These are phyloP conservation scores for Brettanomyces custersianus DNA, from an alignment of 805 yeast species.

Conservation along the genomic window DNA sequence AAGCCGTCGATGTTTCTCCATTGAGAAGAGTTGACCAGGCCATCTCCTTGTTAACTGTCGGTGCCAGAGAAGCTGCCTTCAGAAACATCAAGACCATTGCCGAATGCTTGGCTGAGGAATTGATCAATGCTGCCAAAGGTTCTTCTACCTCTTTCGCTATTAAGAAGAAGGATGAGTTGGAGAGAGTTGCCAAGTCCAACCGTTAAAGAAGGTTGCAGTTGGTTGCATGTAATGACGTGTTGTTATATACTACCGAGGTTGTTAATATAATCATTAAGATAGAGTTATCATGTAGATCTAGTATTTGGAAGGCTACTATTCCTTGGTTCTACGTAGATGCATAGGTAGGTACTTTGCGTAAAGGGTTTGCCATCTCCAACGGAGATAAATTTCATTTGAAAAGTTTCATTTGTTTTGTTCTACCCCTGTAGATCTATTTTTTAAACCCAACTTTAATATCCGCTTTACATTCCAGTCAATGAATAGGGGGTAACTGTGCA, in stretches of 20 bases:
- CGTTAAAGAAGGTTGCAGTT: slow-evolving; percentile 55
- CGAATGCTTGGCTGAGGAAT: slow-evolving; percentile 99
- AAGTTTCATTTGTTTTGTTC: too few relatives aligned
- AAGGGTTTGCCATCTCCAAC: too few relatives aligned
- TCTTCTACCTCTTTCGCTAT: slow-evolving; percentile 99
- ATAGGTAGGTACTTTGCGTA: too few relatives aligned
- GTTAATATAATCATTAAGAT: neutral
- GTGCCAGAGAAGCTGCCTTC: slow-evolving; percentile 99
- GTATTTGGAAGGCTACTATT: too few relatives aligned
- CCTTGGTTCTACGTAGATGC: too few relatives aligned
- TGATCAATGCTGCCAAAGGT: slow-evolving; percentile 99
- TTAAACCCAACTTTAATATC: too few relatives aligned
- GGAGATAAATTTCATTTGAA: too few relatives aligned
- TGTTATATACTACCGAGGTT: neutral
- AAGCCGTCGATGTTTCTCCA: slow-evolving; percentile 99
- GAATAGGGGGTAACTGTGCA: too few relatives aligned
- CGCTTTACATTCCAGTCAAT: too few relatives aligned
- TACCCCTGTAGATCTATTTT: too few relatives aligned
- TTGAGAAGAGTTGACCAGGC: slow-evolving; percentile 99
- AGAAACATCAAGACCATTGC: slow-evolving; percentile 99
- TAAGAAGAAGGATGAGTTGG: slow-evolving; percentile 99
- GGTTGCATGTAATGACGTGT: slow-evolving; percentile 1
- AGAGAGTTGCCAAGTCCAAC: slow-evolving; percentile 99
- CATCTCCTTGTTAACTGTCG: slow-evolving; percentile 93
- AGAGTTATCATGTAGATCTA: neutral